phyloP scores from a whole-genome alignment of 306 rosid genomes.

The Cucumis melo region DNA sequence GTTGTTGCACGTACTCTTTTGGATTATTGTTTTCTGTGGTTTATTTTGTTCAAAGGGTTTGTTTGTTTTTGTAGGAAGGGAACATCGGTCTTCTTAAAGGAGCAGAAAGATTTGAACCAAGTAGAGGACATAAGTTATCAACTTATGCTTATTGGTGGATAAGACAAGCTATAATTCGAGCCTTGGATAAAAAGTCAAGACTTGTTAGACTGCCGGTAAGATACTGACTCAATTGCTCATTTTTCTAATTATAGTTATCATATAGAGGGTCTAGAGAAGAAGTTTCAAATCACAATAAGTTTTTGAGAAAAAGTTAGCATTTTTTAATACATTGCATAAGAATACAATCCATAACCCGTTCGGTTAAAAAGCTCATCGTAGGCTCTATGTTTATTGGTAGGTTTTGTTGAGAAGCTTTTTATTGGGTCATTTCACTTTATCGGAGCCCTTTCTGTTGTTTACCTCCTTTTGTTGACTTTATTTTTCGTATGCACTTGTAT shows the following conservation, averaged over 20 bases:
- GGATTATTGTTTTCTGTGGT: not conserved
- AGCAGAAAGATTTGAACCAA: conserved; percentile 59
- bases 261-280: not conserved
- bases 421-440: not conserved
- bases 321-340: not conserved
- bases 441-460: not conserved
- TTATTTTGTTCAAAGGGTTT: not conserved
- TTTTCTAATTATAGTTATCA: not conserved
- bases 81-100: conserved; percentile 74
- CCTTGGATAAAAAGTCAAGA: conserved; percentile 58
- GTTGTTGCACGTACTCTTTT: conserved; percentile 7
- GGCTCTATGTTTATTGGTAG: not conserved
- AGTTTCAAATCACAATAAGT: not conserved
- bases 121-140: conserved; percentile 55
- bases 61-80: conserved; percentile 49
- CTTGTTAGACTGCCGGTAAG: conserved; percentile 72
- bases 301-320: not conserved
- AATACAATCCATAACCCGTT: not conserved
- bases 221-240: conserved; percentile 3
- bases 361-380: not conserved
- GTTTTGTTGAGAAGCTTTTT: not conserved
- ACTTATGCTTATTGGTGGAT: conserved; percentile 93
- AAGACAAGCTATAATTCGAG: conserved; percentile 61
- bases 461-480: not conserved
- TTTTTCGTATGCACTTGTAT: not conserved